phyloP scores from a whole-genome alignment of 257 asterid species.

The Phtheirospermum japonicum region DNA sequence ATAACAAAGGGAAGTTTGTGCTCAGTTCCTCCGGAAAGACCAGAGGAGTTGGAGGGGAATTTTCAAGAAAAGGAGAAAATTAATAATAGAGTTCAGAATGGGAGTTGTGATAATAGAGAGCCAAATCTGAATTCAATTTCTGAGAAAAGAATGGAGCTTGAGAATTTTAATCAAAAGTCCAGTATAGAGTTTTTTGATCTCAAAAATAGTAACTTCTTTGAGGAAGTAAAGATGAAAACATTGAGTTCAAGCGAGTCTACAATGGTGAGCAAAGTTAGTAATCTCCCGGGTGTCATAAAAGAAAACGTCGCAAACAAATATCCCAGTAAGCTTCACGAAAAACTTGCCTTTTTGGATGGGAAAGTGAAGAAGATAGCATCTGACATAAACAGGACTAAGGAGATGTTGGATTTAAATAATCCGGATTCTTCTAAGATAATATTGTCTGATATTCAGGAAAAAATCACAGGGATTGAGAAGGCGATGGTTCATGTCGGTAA shows the following conservation, averaged over 20 bases:
- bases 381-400: conserved; percentile 78
- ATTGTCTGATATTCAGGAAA: conserved; percentile 72
- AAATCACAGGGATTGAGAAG: conserved; percentile 80
- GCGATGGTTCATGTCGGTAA: conserved; percentile 53
- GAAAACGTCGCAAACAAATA: conserved; percentile 34
- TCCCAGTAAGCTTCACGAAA: conserved; percentile 77
- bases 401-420: conserved; percentile 65
- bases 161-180: conserved; percentile 13
- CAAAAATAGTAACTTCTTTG: conserved; percentile 20
- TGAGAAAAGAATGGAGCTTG: conserved; percentile 22
- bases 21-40: conserved; percentile 22
- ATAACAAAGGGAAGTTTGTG: conserved; percentile 31
- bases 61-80: conserved; percentile 27
- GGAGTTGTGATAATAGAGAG: conserved; percentile 30
- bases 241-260: conserved; percentile 38
- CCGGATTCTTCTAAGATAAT: conserved; percentile 79
- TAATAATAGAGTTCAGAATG: conserved; percentile 16
- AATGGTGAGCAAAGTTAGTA: conserved; percentile 30
- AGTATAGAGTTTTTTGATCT: conserved; percentile 25
- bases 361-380: conserved; percentile 83
- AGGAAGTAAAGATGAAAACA: conserved; percentile 34
- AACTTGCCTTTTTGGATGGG: conserved; percentile 88
- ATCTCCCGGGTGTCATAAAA: conserved; percentile 18
- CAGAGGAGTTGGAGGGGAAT: conserved; percentile 18
- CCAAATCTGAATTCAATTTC: conserved; percentile 28